Conservation (phyloP, 1,284 basidiomycete species). For the Moesziomyces aphidis region DNA sequence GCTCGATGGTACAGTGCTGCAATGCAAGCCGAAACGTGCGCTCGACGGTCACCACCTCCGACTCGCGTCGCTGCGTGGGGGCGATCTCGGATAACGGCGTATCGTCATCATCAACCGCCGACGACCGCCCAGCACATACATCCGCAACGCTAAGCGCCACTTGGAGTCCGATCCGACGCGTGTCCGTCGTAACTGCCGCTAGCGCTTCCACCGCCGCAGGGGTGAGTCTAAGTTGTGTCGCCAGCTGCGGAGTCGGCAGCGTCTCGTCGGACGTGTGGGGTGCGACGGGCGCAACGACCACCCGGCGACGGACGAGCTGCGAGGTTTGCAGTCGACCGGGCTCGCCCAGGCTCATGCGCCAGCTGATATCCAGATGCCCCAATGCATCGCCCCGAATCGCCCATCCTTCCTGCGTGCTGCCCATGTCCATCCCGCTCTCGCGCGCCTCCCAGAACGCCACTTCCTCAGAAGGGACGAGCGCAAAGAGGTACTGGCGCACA, state of each 20-base stretch:
- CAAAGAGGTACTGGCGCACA: slow-evolving; percentile 63
- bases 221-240: slow-evolving; percentile 10
- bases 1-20: slow-evolving; percentile 20
- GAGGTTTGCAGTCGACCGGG: slow-evolving; percentile 50
- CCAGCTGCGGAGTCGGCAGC: neutral
- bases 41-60: neutral
- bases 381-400: slow-evolving; percentile 30
- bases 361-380: slow-evolving; percentile 62
- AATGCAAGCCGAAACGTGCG: slow-evolving; percentile 11
- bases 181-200: neutral
- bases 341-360: slow-evolving; percentile 61
- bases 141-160: slow-evolving; percentile 5
- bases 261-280: too few species aligned
- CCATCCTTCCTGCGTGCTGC: slow-evolving; percentile 10
- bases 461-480: slow-evolving; percentile 12
- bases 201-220: slow-evolving; percentile 5
- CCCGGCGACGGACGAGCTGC: slow-evolving; percentile 27
- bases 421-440: slow-evolving; percentile 11
- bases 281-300: slow-evolving; percentile 3
- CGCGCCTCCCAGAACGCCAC: neutral
- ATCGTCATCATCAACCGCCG: slow-evolving; percentile 29
- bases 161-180: slow-evolving; percentile 6
- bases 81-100: slow-evolving; percentile 34
- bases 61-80: slow-evolving; percentile 6
- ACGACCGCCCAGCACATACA: neutral